Base-by-base conservation (phyloP, 1,139 yeast species). In the Sugiyamaella paludigena region DNA sequence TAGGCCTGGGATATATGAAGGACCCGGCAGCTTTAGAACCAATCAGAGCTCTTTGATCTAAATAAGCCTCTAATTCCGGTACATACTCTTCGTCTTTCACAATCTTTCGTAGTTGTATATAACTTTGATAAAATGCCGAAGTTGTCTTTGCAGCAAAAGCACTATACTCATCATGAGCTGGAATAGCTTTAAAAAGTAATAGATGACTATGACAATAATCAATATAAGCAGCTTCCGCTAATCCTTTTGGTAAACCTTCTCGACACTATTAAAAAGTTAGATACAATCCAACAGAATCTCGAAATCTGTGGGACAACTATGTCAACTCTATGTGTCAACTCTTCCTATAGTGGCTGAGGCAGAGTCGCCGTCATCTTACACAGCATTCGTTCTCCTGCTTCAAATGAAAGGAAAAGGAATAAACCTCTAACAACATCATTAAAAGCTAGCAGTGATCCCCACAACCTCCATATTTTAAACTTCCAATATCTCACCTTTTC, bases 221-320 rank as follows among this genome's bases (percentile, higher is more conserved):
- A 34, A 59, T 49, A 44, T 53, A 58, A 16, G 61, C 59, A 11
- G 61, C 56, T 48, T 61, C 63, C 33, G 51, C 44, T 43, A 61
- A 50, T n/a, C 59, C 56, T 27, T 49, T 50, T 24, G 59, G 55
- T 26, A 55, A 37, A 28, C 51, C 51, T 28, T 56, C 58, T 16
- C 54, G 53, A 47, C 50, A 58, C 56, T 57, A 42, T 12, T 19
- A 4, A 12, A 27, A 15, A 30, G 24, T 36, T 2, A 27, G 30
- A 7, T 32, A n/a, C n/a, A 27, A 43, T n/a, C n/a, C n/a, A n/a
- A n/a, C n/a, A n/a, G n/a, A 19, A 31, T 27, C 15, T 26, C 42
- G 11, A 43, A 10, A 31, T 36, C 24, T 19, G 24, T 19, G 24
- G n/a, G n/a, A n/a, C n/a, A n/a, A n/a, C n/a, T n/a, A n/a, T n/a